A percentile compares a stretch with the other conserved stretches of the same genome.
Evolutionary conservation across 805 yeast genomes (phyloP).

Genomic region (Zygoascus ofunaensis): DNA sequence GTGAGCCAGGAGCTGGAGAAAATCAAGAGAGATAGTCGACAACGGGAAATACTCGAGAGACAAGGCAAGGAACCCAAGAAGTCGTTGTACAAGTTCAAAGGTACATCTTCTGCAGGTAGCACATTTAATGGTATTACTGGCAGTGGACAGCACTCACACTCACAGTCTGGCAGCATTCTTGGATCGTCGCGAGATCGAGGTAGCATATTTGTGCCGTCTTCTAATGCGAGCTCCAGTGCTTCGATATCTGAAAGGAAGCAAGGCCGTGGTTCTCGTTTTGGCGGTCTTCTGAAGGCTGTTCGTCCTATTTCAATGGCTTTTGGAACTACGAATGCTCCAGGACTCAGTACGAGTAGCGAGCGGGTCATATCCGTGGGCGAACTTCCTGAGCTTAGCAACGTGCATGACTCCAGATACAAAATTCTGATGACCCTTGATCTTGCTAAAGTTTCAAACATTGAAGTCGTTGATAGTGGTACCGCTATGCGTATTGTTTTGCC

Average conservation of each 20-base stretch:
- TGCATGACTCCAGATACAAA: conserved; percentile 35
- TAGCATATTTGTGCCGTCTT: not conserved
- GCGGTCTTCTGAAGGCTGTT: conserved; percentile 32
- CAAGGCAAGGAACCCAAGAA: conserved; percentile 12
- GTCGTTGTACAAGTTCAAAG: not conserved
- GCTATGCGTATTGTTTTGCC: conserved; percentile 34
- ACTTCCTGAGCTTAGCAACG: conserved; percentile 45
- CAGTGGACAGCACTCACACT: too few species aligned
- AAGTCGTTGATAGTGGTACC: not conserved
- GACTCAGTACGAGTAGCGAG: conserved; percentile 28
- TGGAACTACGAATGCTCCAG: conserved; percentile 9
- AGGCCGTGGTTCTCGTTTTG: conserved; percentile 26
- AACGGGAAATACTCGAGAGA: conserved; percentile 31
- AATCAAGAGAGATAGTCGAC: conserved; percentile 42
- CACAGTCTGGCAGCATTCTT: not conserved
- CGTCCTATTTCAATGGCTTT: conserved; percentile 34
- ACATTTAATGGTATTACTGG: conserved; percentile 1
- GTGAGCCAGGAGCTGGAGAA: conserved; percentile 44
- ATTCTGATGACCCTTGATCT: conserved; percentile 43
- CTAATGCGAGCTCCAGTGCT: not conserved
- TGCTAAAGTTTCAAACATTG: conserved; percentile 28
- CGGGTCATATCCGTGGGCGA: conserved; percentile 42
- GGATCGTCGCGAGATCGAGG: conserved; percentile 1
- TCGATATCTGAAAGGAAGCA: conserved; percentile 1
- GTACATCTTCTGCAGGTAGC: not conserved